Conservation (phyloP, 148 eudicot genomes). For the Tetragonia tetragonoides region DNA sequence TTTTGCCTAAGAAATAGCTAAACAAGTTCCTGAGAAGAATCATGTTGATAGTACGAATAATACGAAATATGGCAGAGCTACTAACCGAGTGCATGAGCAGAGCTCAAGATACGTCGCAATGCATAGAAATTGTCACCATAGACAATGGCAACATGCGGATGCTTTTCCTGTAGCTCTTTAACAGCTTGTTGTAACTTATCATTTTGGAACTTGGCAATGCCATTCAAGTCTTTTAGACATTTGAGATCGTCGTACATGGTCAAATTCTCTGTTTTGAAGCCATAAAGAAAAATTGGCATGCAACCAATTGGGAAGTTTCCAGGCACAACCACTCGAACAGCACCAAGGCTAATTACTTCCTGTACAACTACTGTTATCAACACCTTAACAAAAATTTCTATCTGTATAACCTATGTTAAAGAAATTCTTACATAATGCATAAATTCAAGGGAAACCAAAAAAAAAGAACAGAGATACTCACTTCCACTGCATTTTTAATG, state of each 20-base stretch:
- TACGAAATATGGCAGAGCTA: no score
- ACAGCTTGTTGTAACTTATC: conserved; percentile 21
- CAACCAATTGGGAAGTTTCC: conserved; percentile 38
- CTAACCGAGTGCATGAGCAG: conserved; percentile 21
- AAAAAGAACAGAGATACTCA: background rate
- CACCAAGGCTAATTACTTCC: conserved; percentile 32
- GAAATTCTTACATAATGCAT: background rate
- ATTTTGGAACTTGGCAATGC: conserved; percentile 26
- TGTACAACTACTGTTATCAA: background rate
- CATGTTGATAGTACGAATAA: no score
- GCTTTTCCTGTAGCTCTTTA: conserved; percentile 11
- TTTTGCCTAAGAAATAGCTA: no score
- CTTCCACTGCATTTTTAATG: conserved; percentile 29
- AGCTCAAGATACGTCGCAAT: conserved; percentile 14
- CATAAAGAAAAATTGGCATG: background rate
- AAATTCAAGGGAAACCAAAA: no score
- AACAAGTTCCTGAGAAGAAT: no score
- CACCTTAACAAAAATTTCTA: background rate
- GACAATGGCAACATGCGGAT: conserved; percentile 22
- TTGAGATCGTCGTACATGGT: conserved; percentile 17
- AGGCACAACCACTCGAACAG: conserved; percentile 25
- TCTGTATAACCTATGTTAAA: background rate
- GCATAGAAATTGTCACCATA: conserved; percentile 30
- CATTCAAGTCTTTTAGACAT: conserved; percentile 23
- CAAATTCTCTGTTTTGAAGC: background rate